Base-by-base conservation (phyloP, 805 yeast genomes). In the Kazachstania psychrophila region DNA sequence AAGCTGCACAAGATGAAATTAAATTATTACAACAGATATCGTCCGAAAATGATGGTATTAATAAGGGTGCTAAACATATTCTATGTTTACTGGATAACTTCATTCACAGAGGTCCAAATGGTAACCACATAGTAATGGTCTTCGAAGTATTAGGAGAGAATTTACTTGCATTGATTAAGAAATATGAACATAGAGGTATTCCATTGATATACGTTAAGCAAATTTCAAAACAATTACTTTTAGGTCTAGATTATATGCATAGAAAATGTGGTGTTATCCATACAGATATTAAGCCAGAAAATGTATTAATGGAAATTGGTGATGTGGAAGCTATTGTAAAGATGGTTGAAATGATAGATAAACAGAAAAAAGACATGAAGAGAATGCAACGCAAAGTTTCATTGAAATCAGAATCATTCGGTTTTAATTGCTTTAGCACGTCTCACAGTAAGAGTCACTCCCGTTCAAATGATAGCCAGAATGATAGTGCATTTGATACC, bases 141-240 rank as follows among this genome's bases (percentile, higher is more conserved):
- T 92, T 92, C 58, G 98, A 92, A 62, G 95, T 92, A 0, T 66
- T 92, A 43, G 99, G 99, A 15, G 99, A 92, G 59, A 89, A 87
- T 55, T 60, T 92, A 47, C 65, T 92, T 36, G 88, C 95, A 15
- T 66, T 92, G 47, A 86, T 89, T 40, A 73, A 84, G 45, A 69
- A 88, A 39, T 88, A 72, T 52, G 69, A 73, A 53, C 86, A 82
- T 60, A 69, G 81, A 45, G 89, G 94, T 16, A 72, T 85, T n/a
- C 94, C 95, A 2, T 55, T 75, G 23, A 69, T 70, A 16, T 73
- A 81, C 49, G 92, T 84, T 25, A 81, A 84, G 58, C 89, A 81
- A 55, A 79, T 86, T 36, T 77, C 92, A 13, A 79, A 79, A 49
- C 95, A 85, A 58, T 66, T 84, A 29, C 57, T 85, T 34, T 64